Conservation (phyloP, 106 monocot species). For the Dactylorhiza incarnata region DNA sequence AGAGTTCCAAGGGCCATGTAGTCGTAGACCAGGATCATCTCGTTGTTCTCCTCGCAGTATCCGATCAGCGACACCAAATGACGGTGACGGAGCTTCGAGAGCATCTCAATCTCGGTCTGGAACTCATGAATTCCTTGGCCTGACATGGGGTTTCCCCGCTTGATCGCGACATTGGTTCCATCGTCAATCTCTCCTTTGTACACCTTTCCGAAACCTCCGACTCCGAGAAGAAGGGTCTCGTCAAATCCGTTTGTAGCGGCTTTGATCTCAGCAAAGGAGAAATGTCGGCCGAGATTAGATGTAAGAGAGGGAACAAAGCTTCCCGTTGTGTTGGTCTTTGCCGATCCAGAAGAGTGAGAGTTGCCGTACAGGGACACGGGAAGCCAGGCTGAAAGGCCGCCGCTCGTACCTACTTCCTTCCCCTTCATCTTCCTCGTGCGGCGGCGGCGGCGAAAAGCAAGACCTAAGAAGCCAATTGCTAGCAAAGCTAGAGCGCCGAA, state of each 20-base stretch:
- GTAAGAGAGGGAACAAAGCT: slow-evolving; percentile 47
- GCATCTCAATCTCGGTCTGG: slow-evolving; percentile 54
- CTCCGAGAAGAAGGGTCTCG: slow-evolving; percentile 53
- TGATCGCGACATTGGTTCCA: slow-evolving; percentile 42
- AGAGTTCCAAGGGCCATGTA: slow-evolving; percentile 47
- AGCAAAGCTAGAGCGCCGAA: slow-evolving; percentile 15
- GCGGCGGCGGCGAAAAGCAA: background rate
- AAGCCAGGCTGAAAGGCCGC: slow-evolving; percentile 45
- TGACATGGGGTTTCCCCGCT: slow-evolving; percentile 42
- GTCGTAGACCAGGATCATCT: slow-evolving; percentile 25
- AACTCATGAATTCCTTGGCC: slow-evolving; percentile 41
- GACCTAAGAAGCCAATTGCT: slow-evolving; percentile 2
- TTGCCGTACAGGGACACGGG: slow-evolving; percentile 53
- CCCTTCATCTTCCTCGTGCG: slow-evolving; percentile 14
- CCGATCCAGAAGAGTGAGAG: slow-evolving; percentile 40
- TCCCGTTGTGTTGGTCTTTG: slow-evolving; percentile 54
- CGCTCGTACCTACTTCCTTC: slow-evolving; percentile 28
- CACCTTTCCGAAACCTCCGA: slow-evolving; percentile 64
- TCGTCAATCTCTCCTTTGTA: slow-evolving; percentile 32
- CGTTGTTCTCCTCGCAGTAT: slow-evolving; percentile 21
- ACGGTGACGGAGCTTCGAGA: slow-evolving; percentile 64
- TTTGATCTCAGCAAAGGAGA: slow-evolving; percentile 54
- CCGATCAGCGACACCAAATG: slow-evolving; percentile 54
- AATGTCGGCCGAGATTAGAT: slow-evolving; percentile 55
- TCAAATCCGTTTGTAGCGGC: slow-evolving; percentile 54